Evolutionary conservation across 73 alveolate species (phyloP).

Genomic region (Paramecium primaurelia): DNA sequence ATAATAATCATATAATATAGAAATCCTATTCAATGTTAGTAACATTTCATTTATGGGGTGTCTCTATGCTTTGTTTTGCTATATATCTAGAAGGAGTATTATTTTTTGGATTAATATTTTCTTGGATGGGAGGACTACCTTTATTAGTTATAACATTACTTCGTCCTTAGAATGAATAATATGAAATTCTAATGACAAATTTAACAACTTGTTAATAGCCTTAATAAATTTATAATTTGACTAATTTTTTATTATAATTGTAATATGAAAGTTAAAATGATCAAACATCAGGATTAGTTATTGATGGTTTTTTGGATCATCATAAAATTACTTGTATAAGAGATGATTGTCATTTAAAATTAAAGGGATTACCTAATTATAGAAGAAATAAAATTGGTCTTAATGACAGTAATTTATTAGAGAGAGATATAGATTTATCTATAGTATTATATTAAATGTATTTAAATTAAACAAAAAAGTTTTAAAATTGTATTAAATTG

Average conservation of each 20-base stretch:
- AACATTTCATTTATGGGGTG: conserved; percentile 52
- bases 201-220: neutral
- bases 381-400: neutral
- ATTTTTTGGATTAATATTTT: conserved; percentile 31
- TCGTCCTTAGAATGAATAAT: neutral
- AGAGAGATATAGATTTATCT: neutral
- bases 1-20: neutral
- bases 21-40: conserved; percentile 26
- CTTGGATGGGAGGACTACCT: conserved; percentile 56
- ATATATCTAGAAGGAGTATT: conserved; percentile 33
- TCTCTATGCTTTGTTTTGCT: conserved; percentile 40
- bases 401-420: neutral
- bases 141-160: neutral
- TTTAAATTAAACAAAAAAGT: conserved; percentile 31
- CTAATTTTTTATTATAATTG: neutral
- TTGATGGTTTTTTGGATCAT: conserved; percentile 38
- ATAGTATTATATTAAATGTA: neutral
- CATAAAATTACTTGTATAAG: conserved; percentile 41
- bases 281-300: neutral
- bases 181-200: conserved; percentile 30
- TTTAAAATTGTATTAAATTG: conserved; percentile 11
- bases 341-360: conserved; percentile 54
- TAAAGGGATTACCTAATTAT: neutral
- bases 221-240: neutral
- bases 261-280: neutral